Percentiles rank a stretch among this genome's conserved stretches.
Conservation (phyloP, 495 filamentous ascomycete species). For the Aspergillus homomorphus region DNA sequence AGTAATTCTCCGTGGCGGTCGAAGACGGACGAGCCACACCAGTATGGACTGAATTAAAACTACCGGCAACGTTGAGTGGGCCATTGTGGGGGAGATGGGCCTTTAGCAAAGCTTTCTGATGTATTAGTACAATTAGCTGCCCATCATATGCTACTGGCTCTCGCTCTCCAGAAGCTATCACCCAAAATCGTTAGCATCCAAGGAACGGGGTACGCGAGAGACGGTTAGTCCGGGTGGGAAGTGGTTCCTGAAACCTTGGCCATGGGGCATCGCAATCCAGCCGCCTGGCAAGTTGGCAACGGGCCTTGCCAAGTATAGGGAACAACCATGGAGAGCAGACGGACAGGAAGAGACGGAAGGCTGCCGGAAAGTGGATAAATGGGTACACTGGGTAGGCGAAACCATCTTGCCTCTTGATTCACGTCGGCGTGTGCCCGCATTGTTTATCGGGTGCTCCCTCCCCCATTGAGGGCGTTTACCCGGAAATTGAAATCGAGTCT, state of each 20-base stretch:
- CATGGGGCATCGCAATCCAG: background rate
- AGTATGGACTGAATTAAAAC: constrained; percentile 9
- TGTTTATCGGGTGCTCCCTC: background rate
- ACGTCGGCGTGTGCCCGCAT: background rate
- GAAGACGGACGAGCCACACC: constrained; percentile 9
- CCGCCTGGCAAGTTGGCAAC: background rate
- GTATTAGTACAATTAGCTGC: constrained; percentile 1
- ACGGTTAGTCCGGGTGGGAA: background rate
- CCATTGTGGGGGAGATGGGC: constrained; percentile 10
- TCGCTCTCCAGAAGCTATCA: background rate
- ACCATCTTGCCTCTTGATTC: background rate
- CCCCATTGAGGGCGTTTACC: background rate
- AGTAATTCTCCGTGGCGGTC: background rate
- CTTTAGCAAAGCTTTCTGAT: constrained; percentile 14
- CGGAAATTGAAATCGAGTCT: background rate
- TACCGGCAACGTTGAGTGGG: constrained; percentile 14
- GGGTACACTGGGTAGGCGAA: background rate
- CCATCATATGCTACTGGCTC: background rate
- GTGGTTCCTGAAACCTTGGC: constrained; percentile 18
- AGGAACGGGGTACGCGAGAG: background rate
- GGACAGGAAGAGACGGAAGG: background rate
- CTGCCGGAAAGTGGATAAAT: background rate
- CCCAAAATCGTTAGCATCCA: background rate
- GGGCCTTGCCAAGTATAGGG: constrained; percentile 10
- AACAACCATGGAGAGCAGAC: constrained; percentile 3